Evolutionary conservation across 768 basidiomycete genomes (phyloP).

Genomic region (Trametes cubensis): DNA sequence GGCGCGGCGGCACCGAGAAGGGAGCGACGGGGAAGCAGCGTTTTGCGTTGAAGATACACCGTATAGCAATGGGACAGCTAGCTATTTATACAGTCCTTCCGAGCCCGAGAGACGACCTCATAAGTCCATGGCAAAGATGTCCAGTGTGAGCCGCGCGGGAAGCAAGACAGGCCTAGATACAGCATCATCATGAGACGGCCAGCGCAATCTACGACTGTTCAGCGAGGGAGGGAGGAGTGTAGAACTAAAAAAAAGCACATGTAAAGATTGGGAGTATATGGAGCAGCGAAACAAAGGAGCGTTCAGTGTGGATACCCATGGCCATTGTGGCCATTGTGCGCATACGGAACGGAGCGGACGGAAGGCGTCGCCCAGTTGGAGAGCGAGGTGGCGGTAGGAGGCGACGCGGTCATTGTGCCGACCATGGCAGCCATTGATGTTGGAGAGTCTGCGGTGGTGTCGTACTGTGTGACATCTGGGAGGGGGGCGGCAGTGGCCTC

Average conservation of each 20-base stretch:
- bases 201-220: conserved; percentile 14
- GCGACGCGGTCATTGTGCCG: conserved; percentile 5
- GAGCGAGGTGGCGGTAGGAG: conserved; percentile 5
- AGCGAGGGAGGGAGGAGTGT: neutral
- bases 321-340: conserved; percentile 2
- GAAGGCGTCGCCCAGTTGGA: conserved; percentile 20
- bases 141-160: neutral
- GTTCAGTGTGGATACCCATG: conserved; percentile 15
- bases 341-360: conserved; percentile 1
- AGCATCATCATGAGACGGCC: neutral
- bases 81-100: conserved; percentile 20
- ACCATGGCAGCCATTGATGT: conserved; percentile 18
- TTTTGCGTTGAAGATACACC: conserved; percentile 3
- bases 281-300: neutral
- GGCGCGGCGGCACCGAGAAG: no score
- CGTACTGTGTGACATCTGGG: conserved; percentile 28
- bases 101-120: neutral
- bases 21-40: neutral
- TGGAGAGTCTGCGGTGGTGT: conserved; percentile 18
- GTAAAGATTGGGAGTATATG: neutral
- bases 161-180: no score
- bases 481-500: conserved; percentile 29
- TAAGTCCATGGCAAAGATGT: neutral
- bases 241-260: no score
- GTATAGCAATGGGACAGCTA: conserved; percentile 3